A percentile compares a stretch with the other conserved stretches of the same genome.
These are phyloP conservation scores for Russula earlei DNA, from an alignment of 768 basidiomycete genomes.

Conservation along the genomic window DNA sequence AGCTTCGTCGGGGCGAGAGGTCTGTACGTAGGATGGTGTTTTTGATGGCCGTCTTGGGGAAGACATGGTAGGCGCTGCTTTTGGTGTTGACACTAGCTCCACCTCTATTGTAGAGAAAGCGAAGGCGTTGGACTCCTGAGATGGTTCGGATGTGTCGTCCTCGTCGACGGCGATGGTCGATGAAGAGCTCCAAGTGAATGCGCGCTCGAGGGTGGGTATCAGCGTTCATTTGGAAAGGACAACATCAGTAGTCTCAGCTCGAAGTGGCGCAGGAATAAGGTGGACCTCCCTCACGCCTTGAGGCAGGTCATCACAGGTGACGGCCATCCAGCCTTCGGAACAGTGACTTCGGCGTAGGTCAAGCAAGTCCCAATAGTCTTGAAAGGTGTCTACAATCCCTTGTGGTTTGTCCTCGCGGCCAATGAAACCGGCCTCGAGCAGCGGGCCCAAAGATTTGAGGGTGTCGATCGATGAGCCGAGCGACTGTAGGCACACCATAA, in stretches of 20 bases:
- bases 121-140: slow-evolving; percentile 1
- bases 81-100: slow-evolving; percentile 13
- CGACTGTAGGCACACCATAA: slow-evolving; percentile 41
- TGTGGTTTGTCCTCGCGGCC: slow-evolving; percentile 40
- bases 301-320: slow-evolving; percentile 34
- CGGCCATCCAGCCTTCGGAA: slow-evolving; percentile 48
- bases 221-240: neutral
- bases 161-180: slow-evolving; percentile 16
- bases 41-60: slow-evolving; percentile 20
- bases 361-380: slow-evolving; percentile 54
- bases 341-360: slow-evolving; percentile 32
- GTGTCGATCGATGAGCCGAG: slow-evolving; percentile 33
- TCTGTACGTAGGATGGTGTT: neutral
- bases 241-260: neutral
- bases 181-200: slow-evolving; percentile 11
- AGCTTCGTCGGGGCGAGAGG: slow-evolving; percentile 14
- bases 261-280: slow-evolving; percentile 3
- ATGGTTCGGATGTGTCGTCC: slow-evolving; percentile 7
- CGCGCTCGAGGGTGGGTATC: neutral
- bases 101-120: neutral
- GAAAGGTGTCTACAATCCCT: slow-evolving; percentile 42
- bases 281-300: slow-evolving; percentile 13
- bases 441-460: slow-evolving; percentile 38
- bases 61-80: neutral
- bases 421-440: slow-evolving; percentile 51